A percentile compares a stretch with the other conserved stretches of the same genome.
phyloP scores from a whole-genome alignment of 2,329 filamentous ascomycete species.

The Fonsecaea multimorphosa region DNA sequence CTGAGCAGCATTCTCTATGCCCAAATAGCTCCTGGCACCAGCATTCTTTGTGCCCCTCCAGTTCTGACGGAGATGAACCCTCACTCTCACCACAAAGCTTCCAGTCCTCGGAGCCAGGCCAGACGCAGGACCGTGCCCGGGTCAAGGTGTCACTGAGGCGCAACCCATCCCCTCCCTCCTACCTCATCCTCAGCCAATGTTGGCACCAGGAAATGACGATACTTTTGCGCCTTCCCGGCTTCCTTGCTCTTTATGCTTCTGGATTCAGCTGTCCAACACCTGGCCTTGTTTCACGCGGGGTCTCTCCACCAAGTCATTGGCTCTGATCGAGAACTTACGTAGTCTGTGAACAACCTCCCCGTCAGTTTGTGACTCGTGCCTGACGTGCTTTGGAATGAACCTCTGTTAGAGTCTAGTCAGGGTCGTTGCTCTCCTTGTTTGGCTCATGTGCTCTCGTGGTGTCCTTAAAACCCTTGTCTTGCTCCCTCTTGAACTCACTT shows the following conservation, averaged over 20 bases:
- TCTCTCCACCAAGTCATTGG: constrained; percentile 14
- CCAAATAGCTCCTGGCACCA: neutral
- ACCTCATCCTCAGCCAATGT: constrained; percentile 1
- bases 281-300: constrained; percentile 27
- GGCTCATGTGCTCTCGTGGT: neutral
- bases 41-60: neutral
- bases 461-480: neutral
- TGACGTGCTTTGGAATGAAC: constrained; percentile 9
- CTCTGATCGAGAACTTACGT: constrained; percentile 8
- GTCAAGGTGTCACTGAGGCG: constrained; percentile 9
- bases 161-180: neutral
- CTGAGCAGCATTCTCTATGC: neutral
- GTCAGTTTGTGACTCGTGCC: constrained; percentile 4
- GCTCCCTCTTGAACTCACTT: neutral
- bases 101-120: neutral
- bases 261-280: constrained; percentile 16
- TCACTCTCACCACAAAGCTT: constrained; percentile 4
- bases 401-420: neutral
- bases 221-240: constrained; percentile 15
- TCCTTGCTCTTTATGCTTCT: constrained; percentile 7
- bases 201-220: constrained; percentile 20
- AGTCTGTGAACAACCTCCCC: constrained; percentile 7
- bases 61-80: neutral
- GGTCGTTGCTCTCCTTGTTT: neutral
- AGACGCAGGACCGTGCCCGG: neutral